Percentiles rank a stretch among this genome's conserved stretches.
Evolutionary conservation across 306 rosid species (phyloP).

Genomic region (Pyrus betulifolia): DNA sequence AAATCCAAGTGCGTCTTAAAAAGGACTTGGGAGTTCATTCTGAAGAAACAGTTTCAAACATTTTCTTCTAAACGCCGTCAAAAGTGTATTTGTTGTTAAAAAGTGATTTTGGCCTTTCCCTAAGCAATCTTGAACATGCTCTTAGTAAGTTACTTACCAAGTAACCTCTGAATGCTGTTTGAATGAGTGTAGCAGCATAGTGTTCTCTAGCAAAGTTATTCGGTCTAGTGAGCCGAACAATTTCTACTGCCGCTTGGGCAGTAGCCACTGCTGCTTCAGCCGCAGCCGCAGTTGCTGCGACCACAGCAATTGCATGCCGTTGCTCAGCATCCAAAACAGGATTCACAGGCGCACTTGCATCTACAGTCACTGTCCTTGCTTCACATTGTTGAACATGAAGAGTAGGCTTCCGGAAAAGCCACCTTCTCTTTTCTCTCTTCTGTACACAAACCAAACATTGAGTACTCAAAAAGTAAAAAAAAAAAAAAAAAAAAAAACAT

Average conservation of each 20-base stretch:
- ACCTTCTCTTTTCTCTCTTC: constrained; percentile 26
- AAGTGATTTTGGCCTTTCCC: too few species aligned
- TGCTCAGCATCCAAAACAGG: constrained; percentile 14
- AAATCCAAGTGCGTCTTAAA: neutral
- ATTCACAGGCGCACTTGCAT: neutral
- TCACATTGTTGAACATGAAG: constrained; percentile 13
- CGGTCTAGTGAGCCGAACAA: constrained; percentile 13
- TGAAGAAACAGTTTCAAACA: neutral
- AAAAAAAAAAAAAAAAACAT: neutral
- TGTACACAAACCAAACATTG: neutral
- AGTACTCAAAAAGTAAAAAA: neutral
- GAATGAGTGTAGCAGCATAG: constrained; percentile 22
- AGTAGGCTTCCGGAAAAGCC: constrained; percentile 21
- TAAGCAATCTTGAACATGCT: too few species aligned
- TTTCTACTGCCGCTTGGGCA: constrained; percentile 18
- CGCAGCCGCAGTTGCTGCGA: constrained; percentile 19
- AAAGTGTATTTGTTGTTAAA: too few species aligned
- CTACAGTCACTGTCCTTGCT: neutral
- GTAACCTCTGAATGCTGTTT: constrained; percentile 30
- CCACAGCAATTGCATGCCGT: constrained; percentile 21
- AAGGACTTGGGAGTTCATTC: neutral
- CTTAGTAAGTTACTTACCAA: constrained; percentile 14
- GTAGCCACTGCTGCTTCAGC: constrained; percentile 17
- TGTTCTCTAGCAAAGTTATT: constrained; percentile 2
- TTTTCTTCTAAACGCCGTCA: too few species aligned